Evolutionary conservation across 148 eudicot species (phyloP).

Genomic region (Silene latifolia): DNA sequence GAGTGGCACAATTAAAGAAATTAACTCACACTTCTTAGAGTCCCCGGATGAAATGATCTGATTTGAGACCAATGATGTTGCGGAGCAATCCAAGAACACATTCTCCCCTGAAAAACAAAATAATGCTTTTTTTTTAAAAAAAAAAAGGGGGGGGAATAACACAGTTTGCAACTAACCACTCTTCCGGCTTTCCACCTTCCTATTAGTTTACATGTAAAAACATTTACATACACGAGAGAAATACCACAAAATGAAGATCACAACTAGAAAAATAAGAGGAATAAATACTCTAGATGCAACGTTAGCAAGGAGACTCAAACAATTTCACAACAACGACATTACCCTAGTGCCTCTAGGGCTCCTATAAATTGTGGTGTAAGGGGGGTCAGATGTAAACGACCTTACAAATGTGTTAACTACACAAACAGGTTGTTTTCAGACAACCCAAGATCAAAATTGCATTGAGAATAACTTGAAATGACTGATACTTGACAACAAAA

Average conservation of each 20-base stretch:
- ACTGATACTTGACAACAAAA: too few relatives aligned
- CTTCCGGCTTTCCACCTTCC: not conserved
- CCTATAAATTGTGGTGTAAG: too few relatives aligned
- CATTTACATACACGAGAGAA: not conserved
- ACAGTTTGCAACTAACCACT: slow-evolving; percentile 1
- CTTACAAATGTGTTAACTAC: not conserved
- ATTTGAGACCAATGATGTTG: slow-evolving; percentile 58
- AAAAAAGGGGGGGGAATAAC: not conserved
- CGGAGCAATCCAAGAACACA: slow-evolving; percentile 75
- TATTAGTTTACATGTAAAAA: slow-evolving; percentile 1
- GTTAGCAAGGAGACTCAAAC: not conserved
- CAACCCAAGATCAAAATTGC: not conserved
- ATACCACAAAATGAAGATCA: not conserved
- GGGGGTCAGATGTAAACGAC: too few relatives aligned
- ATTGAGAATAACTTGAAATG: not conserved
- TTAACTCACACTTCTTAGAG: slow-evolving; percentile 70
- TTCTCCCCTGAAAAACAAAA: slow-evolving; percentile 61
- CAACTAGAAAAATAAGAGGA: not conserved
- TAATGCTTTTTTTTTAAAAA: not conserved
- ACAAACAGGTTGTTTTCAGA: not conserved
- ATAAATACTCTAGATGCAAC: not conserved
- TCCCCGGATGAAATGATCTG: slow-evolving; percentile 62
- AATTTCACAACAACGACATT: not conserved
- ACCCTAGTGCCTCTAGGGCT: not conserved
- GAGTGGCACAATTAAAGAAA: slow-evolving; percentile 15